Conservation (phyloP, 495 filamentous ascomycete genomes). For the Xylaria palmicola region DNA sequence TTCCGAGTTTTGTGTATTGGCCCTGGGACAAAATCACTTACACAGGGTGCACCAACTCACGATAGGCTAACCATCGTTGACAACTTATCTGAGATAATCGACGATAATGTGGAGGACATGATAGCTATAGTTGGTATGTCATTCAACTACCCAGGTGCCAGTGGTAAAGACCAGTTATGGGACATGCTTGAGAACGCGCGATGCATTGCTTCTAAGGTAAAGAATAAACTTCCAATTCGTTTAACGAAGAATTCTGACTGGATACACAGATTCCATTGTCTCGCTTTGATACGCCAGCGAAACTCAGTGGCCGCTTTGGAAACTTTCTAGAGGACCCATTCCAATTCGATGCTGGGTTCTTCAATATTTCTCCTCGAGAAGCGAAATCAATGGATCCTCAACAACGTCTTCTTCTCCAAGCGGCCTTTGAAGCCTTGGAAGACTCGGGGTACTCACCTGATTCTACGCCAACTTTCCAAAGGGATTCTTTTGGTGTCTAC, state of each 20-base stretch:
- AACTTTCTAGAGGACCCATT: constrained; percentile 27
- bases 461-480: constrained; percentile 12
- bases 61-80: background rate
- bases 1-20: constrained; percentile 13
- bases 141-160: constrained; percentile 35
- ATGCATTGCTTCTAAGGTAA: constrained; percentile 10
- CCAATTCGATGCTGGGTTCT: constrained; percentile 50
- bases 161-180: constrained; percentile 40
- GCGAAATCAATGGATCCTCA: constrained; percentile 48
- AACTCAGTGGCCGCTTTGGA: constrained; percentile 13
- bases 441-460: constrained; percentile 35
- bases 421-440: constrained; percentile 42
- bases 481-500: constrained; percentile 11
- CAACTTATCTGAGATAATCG: background rate
- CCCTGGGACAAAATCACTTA: constrained; percentile 11
- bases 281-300: constrained; percentile 10
- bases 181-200: constrained; percentile 19
- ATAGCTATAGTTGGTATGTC: constrained; percentile 45
- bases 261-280: constrained; percentile 11
- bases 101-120: constrained; percentile 9
- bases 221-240: too few relatives aligned
- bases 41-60: background rate
- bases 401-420: constrained; percentile 40
- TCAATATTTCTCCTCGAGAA: constrained; percentile 43
- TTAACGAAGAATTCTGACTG: background rate